Evolutionary conservation across 192 early-diverging fungal species (phyloP).

Genomic region (Rhizophagus prolifer): DNA sequence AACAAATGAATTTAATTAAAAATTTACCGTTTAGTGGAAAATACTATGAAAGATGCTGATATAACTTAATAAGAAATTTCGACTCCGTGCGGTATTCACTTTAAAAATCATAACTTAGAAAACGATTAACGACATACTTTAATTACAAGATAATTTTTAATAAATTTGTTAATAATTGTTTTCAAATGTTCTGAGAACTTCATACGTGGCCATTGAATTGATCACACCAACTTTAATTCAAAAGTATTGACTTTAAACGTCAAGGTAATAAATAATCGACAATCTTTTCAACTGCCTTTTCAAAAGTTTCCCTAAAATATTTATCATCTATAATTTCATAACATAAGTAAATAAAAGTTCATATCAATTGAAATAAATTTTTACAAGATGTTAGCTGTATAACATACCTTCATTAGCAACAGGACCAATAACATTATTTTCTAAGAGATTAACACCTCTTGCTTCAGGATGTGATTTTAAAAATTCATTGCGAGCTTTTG

Average conservation of each 20-base stretch:
- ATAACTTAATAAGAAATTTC: too few species aligned
- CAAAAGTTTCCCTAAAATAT: constrained; percentile 1
- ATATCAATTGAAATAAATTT: background rate
- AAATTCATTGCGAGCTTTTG: constrained; percentile 46
- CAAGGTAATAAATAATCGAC: constrained; percentile 22
- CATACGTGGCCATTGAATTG: too few species aligned
- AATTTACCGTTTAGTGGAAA: too few species aligned
- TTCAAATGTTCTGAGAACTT: too few species aligned
- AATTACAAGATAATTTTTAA: too few species aligned
- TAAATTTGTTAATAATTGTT: too few species aligned
- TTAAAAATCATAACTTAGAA: too few species aligned
- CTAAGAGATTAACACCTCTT: constrained; percentile 18
- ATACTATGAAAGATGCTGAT: too few species aligned
- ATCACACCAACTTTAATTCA: too few species aligned
- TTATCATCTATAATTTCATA: constrained; percentile 9
- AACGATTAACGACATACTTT: too few species aligned
- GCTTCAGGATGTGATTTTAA: constrained; percentile 38
- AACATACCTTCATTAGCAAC: constrained; percentile 4
- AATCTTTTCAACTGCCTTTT: constrained; percentile 10
- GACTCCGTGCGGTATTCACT: too few species aligned
- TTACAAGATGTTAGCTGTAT: background rate
- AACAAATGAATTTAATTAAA: too few species aligned
- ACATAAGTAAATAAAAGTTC: background rate
- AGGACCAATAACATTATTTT: constrained; percentile 30
- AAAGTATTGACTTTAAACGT: background rate